phyloP scores from a whole-genome alignment of 2,329 filamentous ascomycete genomes.

The Epichloe gansuensis region DNA sequence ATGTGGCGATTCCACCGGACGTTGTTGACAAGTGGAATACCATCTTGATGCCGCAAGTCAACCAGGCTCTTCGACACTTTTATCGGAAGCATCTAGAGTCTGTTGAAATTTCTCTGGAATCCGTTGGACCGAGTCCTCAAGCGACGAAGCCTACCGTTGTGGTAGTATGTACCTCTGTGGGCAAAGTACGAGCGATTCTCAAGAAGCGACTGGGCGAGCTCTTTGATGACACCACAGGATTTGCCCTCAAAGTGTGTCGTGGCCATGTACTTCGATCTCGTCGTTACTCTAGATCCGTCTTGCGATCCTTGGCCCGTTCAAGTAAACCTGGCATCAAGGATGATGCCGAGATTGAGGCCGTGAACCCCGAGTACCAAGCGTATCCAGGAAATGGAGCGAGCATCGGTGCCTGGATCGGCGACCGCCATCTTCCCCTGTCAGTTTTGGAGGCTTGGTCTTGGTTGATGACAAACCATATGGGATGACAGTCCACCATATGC shows the following conservation, averaged over 20 bases:
- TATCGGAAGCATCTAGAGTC: slow-evolving; percentile 65
- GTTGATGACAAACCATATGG: slow-evolving; percentile 78
- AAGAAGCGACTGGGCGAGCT: slow-evolving; percentile 53
- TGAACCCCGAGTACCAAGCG: slow-evolving; percentile 68
- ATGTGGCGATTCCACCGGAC: slow-evolving; percentile 44
- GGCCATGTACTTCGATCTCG: slow-evolving; percentile 55
- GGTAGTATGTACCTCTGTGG: slow-evolving; percentile 64
- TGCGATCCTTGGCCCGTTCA: slow-evolving; percentile 19
- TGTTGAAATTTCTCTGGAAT: slow-evolving; percentile 65
- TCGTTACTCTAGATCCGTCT: slow-evolving; percentile 23
- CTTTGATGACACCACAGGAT: slow-evolving; percentile 51
- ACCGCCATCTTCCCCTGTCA: slow-evolving; percentile 84
- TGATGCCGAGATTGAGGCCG: slow-evolving; percentile 27
- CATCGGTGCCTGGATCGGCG: slow-evolving; percentile 79
- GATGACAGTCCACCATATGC: slow-evolving; percentile 95
- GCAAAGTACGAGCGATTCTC: slow-evolving; percentile 58
- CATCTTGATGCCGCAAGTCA: slow-evolving; percentile 59
- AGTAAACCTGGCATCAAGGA: slow-evolving; percentile 4
- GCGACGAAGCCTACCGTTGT: slow-evolving; percentile 61
- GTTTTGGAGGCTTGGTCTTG: slow-evolving; percentile 76
- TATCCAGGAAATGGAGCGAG: slow-evolving; percentile 76
- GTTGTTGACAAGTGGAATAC: slow-evolving; percentile 61
- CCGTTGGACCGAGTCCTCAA: slow-evolving; percentile 55
- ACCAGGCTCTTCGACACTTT: slow-evolving; percentile 56
- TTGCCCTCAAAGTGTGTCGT: slow-evolving; percentile 58